Conservation (phyloP, 2,329 filamentous ascomycete genomes). For the Berkeleyomyces rouxiae region DNA sequence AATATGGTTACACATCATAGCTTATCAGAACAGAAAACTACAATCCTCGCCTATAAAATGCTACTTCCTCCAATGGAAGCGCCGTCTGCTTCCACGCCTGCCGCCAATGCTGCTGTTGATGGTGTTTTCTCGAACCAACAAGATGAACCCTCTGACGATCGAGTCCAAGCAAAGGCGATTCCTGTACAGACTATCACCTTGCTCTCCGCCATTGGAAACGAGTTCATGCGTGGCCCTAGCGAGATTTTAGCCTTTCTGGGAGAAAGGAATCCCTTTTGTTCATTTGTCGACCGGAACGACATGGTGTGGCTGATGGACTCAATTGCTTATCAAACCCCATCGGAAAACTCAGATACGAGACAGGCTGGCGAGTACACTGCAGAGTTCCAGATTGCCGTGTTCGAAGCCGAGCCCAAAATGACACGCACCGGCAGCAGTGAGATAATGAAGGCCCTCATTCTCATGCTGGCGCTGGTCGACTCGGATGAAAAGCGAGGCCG, state of each 20-base stretch:
- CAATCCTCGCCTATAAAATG: background rate
- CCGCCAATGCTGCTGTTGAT: background rate
- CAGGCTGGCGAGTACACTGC: constrained; percentile 48
- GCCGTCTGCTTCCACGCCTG: background rate
- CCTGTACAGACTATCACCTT: background rate
- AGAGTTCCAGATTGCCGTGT: constrained; percentile 71
- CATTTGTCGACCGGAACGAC: constrained; percentile 45
- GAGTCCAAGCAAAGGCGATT: background rate
- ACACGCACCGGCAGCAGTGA: constrained; percentile 36
- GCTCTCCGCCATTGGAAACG: background rate
- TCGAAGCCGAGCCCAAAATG: constrained; percentile 53
- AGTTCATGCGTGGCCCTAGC: background rate
- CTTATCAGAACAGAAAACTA: background rate
- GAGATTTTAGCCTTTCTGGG: constrained; percentile 33
- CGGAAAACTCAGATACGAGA: constrained; percentile 23
- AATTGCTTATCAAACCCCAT: constrained; percentile 43
- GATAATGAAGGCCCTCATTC: constrained; percentile 52
- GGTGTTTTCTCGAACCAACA: background rate
- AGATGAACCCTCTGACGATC: background rate
- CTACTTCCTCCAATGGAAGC: background rate
- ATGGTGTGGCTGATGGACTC: constrained; percentile 84
- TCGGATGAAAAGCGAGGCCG: constrained; percentile 40
- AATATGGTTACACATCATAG: background rate
- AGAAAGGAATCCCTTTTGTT: constrained; percentile 39
- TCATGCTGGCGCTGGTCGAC: constrained; percentile 48